Evolutionary conservation across 805 yeast species (phyloP), one percentile per base, ranked within the genome.

Genomic region (Yarrowia sp.): DNA sequence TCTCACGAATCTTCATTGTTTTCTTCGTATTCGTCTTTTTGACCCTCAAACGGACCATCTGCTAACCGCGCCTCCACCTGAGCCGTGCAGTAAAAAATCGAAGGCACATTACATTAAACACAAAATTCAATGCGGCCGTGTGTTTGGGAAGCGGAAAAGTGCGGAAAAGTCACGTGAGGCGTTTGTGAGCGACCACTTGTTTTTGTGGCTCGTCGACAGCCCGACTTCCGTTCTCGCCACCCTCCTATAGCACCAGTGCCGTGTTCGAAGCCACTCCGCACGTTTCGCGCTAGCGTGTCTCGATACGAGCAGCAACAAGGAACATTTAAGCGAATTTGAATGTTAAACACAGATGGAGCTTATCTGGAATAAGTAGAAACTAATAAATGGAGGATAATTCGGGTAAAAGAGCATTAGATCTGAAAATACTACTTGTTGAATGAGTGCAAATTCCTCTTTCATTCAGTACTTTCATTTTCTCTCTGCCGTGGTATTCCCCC

Each of bases 151-250:
- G 38, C 53, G 38, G 12, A 7, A 49, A 15, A 26, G 38, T 15
- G 55, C 40, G 55, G 40, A 48, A 26, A 49, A 49, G 55, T 49
- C 55, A 49, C 55, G 55, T 49, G 55, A 49, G n/a, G 35, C n/a
- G 32, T 5, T 12, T 11, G 35, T 46, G n/a, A 12, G 22, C 48
- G 26, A 5, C 14, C 11, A 14, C 8, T 26, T 26, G 46, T 8
- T 8, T 43, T 43, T n/a, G 1, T 16, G 22, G 5, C 11, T 8
- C 8, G 19, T n/a, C 14, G 16, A 10, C 14, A 22, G 2, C 40
- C 10, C 40, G 9, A 3, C 1, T 45, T 1, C 26, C 4, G 26
- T 5, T 45, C 14, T 19, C 26, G 26, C 26, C 22, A 10, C 8
- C 14, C 22, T 2, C 16, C 7, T 8, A 19, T 3, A 2, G 16